phyloP scores from a whole-genome alignment of 2,329 filamentous ascomycete species.

The Trichoderma pleuroti region DNA sequence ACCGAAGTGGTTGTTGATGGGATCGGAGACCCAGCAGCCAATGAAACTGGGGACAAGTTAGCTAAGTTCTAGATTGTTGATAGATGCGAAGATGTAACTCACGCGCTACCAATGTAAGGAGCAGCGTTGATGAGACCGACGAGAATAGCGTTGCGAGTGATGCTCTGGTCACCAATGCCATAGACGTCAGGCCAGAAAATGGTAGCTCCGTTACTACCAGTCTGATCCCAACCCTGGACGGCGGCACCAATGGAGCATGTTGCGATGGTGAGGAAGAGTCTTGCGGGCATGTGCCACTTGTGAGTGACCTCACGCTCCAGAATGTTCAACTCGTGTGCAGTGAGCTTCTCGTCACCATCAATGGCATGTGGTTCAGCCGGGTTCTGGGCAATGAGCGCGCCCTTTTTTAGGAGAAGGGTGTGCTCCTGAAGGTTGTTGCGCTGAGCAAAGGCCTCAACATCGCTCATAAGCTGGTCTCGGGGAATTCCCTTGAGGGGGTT shows the following conservation, averaged over 20 bases:
- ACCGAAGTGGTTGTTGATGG: conserved; percentile 47
- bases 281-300: conserved; percentile 61
- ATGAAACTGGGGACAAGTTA: conserved; percentile 31
- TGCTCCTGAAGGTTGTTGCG: conserved; percentile 59
- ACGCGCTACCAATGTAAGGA: conserved; percentile 46
- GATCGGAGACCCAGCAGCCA: conserved; percentile 64
- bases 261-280: conserved; percentile 63
- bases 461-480: conserved; percentile 49
- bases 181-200: conserved; percentile 53
- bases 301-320: conserved; percentile 60
- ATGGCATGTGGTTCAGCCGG: conserved; percentile 55
- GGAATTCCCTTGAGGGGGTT: conserved; percentile 50
- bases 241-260: conserved; percentile 66
- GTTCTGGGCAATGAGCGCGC: conserved; percentile 52
- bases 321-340: conserved; percentile 52
- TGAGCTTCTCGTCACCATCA: conserved; percentile 51
- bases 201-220: conserved; percentile 59
- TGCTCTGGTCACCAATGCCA: conserved; percentile 33
- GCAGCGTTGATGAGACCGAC: conserved; percentile 65
- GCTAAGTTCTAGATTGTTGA: conserved; percentile 13
- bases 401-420: conserved; percentile 56
- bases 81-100: conserved; percentile 27
- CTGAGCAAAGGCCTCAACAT: conserved; percentile 58
- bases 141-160: conserved; percentile 41
- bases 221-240: conserved; percentile 65